Evolutionary conservation across 768 basidiomycete genomes (phyloP), one percentile per base, ranked within the genome.

Genomic region (Russula lepida): DNA sequence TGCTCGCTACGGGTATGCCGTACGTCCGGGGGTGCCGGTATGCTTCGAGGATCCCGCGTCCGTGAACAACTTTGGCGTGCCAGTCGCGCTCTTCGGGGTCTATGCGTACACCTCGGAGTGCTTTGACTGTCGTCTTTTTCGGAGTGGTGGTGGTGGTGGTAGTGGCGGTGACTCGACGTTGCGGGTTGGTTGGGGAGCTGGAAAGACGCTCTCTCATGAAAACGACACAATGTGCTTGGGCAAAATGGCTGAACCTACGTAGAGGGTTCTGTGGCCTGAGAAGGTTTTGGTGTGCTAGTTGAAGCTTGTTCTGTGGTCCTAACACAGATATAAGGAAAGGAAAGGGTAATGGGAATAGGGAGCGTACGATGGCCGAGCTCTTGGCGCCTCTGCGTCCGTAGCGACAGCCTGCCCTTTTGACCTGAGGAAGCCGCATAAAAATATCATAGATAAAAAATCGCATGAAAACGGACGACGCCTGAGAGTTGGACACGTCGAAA

Each of bases 1-100:
- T 77, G 52, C 79, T 78, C 3, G 92, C 93, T 66, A 84, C 89
- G 55, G 94, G 92, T 57, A 91, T 78, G 60, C 75, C 73, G 74
- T 91, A 82, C 11, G 84, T 83, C 5, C 77, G 78, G 1, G 83
- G 79, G 63, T 88, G 85, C 47, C 78, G 75, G 68, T 72, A 77
- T 0, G 89, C 79, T 0, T 76, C 70, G 68, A 81, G 76, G 62
- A 84, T 63, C 32, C 79, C 74, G 30, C 88, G 84, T 0, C 88
- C 87, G 66, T 83, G 83, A 9, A 88, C 74, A 53, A 86, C 70
- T 32, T 78, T 78, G 25, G 85, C 76, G 9, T 86, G 80, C 54
- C 71, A 71, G 50, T 73, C 69, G n/a, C 70, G 67, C 57, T 80
- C 79, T 27, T 75, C 51, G 6, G 60, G 56, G 23, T 64, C 27